Percentiles rank a stretch among this genome's conserved stretches.
Conservation (phyloP, 441 rosid species). For the Pelargonium australe region DNA sequence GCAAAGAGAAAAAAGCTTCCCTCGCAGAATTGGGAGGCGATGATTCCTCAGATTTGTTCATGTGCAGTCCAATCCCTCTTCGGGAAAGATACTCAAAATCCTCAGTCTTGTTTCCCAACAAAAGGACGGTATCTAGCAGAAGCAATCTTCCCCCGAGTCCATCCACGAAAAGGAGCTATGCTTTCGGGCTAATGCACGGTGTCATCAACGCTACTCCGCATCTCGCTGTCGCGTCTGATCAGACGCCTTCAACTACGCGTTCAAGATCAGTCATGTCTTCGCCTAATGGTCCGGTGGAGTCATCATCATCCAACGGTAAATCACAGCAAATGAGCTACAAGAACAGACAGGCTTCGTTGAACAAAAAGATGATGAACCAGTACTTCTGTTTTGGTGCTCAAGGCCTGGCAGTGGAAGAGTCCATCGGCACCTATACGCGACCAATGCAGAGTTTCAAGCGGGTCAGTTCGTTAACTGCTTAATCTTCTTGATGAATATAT, state of each 20-base stretch:
- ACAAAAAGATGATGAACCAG: conserved; percentile 54
- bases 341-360: conserved; percentile 26
- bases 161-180: conserved; percentile 50
- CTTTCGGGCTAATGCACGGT: conserved; percentile 63
- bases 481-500: conserved; percentile 10
- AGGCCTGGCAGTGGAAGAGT: conserved; percentile 48
- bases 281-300: conserved; percentile 16
- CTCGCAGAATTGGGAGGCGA: conserved; percentile 26
- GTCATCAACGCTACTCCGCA: conserved; percentile 54
- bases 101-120: conserved; percentile 32
- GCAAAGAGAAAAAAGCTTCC: conserved; percentile 35
- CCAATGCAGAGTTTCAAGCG: conserved; percentile 34
- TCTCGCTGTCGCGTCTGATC: conserved; percentile 23
- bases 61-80: conserved; percentile 44
- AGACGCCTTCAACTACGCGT: conserved; percentile 36
- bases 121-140: conserved; percentile 34
- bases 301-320: conserved; percentile 12
- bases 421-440: conserved; percentile 22
- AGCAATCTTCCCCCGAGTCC: conserved; percentile 62
- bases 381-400: conserved; percentile 65
- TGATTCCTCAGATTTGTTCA: conserved; percentile 23
- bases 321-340: conserved; percentile 21
- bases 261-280: conserved; percentile 36
- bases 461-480: conserved; percentile 42
- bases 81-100: conserved; percentile 52